Percentiles rank a stretch among this genome's conserved stretches.
These are phyloP conservation scores for Xanthoconium purpureum DNA, from an alignment of 768 basidiomycete genomes.

Conservation along the genomic window DNA sequence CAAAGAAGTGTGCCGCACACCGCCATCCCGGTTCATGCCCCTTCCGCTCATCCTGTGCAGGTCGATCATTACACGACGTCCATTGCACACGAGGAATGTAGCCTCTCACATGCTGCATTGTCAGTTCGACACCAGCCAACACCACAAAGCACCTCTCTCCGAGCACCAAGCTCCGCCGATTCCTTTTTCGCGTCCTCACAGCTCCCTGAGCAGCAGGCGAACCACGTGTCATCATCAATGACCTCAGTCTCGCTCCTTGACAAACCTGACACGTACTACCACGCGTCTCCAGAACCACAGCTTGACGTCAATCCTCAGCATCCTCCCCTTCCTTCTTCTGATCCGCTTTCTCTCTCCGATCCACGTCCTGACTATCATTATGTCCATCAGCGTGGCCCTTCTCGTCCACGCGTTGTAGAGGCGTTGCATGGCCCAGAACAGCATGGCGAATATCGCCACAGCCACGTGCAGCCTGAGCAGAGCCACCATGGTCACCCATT, in stretches of 20 bases:
- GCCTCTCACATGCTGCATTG: slow-evolving; percentile 28
- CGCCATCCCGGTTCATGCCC: slow-evolving; percentile 22
- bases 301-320: slow-evolving; percentile 32
- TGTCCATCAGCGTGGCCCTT: slow-evolving; percentile 20
- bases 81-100: slow-evolving; percentile 29
- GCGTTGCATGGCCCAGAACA: slow-evolving; percentile 20
- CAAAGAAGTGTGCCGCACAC: slow-evolving; percentile 29
- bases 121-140: slow-evolving; percentile 18
- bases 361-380: slow-evolving; percentile 30
- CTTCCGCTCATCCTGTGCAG: slow-evolving; percentile 33
- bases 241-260: slow-evolving; percentile 27
- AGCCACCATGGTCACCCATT: slow-evolving; percentile 8
- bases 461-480: slow-evolving; percentile 22
- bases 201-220: slow-evolving; percentile 21
- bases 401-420: slow-evolving; percentile 30
- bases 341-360: slow-evolving; percentile 32
- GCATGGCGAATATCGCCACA: slow-evolving; percentile 27
- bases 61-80: slow-evolving; percentile 34
- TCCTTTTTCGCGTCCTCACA: slow-evolving; percentile 26
- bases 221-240: slow-evolving; percentile 29
- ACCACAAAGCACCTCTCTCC: slow-evolving; percentile 19
- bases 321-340: slow-evolving; percentile 20
- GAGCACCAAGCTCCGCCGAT: slow-evolving; percentile 17
- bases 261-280: slow-evolving; percentile 26
- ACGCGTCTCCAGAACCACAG: slow-evolving; percentile 24